Base-by-base conservation (phyloP, 1,284 basidiomycete genomes). In the Puccinia polysora region DNA sequence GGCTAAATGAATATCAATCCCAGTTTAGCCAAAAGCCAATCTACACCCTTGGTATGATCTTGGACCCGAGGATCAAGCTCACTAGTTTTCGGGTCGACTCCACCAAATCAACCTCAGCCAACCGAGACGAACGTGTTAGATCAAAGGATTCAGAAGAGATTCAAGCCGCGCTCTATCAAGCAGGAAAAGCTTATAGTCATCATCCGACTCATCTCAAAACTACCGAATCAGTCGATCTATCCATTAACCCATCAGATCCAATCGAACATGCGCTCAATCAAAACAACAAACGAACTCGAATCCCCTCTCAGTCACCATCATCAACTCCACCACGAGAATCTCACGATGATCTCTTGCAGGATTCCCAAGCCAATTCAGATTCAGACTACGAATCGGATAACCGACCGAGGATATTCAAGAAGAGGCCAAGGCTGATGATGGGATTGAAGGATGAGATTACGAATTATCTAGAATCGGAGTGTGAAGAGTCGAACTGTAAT, bases 361-460 rank as follows among this genome's bases (percentile, higher is more conserved):
- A n/a, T n/a, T n/a, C 30, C 18, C 36, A 43, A 2, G 23, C 58
- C 2, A 38, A 60, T 23, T 60, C 58, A 12, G 58, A 60, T 34
- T 60, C 58, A 12, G 58, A 60, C 18, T 60, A 60, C 23, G 18
- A 15, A 38, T 40, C 58, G 14, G 58, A 38, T 1, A 38, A 60
- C n/a, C n/a, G n/a, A n/a, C 58, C 58, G 7, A 15, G 58, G 38
- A 60, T 60, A 18, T 60, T 60, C 12, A 60, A 60, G 38, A 60
- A 60, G 38, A 60, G 43, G 38, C 58, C 58, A 14, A 60, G 43
- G 12, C 23, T 60, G 23, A 60, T 60, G 58, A 60, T 60, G 14
- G 58, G 58, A 2, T 38, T 60, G 23, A 43, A 60, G 38, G 58
- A 60, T 20, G 58, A 60, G 23, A 60, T 60, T 12, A 28, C 58